These are phyloP conservation scores for Xylariomycetidae sp. DNA, from an alignment of 2,329 filamentous ascomycete species.

Conservation along the genomic window DNA sequence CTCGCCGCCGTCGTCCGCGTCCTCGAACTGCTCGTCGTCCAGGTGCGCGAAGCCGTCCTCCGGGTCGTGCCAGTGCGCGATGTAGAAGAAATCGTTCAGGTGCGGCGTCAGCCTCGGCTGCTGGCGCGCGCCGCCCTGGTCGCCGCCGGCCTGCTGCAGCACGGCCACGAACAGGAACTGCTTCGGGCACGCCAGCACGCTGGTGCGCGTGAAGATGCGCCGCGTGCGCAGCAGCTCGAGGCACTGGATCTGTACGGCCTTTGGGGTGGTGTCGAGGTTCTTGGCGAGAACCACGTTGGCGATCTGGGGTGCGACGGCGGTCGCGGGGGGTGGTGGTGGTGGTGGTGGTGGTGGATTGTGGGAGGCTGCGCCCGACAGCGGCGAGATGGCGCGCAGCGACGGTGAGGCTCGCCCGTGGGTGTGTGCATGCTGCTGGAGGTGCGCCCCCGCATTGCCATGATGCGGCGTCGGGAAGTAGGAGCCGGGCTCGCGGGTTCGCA, in stretches of 20 bases:
- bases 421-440: slow-evolving; percentile 3
- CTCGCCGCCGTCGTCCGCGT: not conserved
- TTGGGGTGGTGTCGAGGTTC: slow-evolving; percentile 68
- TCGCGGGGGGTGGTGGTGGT: slow-evolving; percentile 4
- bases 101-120: slow-evolving; percentile 53
- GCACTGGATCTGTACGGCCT: slow-evolving; percentile 75
- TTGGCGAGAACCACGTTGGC: slow-evolving; percentile 79
- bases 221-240: slow-evolving; percentile 72
- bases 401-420: too few species aligned
- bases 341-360: not conserved
- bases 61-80: slow-evolving; percentile 77
- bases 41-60: slow-evolving; percentile 69
- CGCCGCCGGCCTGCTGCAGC: slow-evolving; percentile 33
- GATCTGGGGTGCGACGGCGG: slow-evolving; percentile 36
- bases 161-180: slow-evolving; percentile 76
- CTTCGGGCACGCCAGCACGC: slow-evolving; percentile 67
- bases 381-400: too few species aligned
- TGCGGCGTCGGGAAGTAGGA: slow-evolving; percentile 9
- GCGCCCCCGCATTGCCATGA: not conserved
- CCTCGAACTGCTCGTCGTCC: slow-evolving; percentile 48
- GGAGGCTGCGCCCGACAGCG: not conserved
- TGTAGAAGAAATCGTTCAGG: slow-evolving; percentile 76
- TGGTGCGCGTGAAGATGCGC: slow-evolving; percentile 69
- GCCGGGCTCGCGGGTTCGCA: slow-evolving; percentile 15
- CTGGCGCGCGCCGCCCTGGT: slow-evolving; percentile 39